These are phyloP conservation scores for Suillus discolor DNA, from an alignment of 768 basidiomycete genomes.

Conservation along the genomic window DNA sequence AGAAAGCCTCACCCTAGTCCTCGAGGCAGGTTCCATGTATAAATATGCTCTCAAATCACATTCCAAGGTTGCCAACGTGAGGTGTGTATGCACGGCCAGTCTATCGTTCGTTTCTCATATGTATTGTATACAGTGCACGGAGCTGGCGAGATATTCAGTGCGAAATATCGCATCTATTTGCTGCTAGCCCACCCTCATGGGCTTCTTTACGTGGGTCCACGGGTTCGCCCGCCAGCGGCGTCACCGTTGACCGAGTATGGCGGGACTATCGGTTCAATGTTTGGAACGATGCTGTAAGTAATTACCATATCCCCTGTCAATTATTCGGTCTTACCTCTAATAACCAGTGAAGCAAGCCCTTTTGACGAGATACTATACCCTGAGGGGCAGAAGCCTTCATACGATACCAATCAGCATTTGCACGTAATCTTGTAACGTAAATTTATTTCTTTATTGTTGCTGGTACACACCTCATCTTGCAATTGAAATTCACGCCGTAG, in stretches of 20 bases:
- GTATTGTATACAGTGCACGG: slow-evolving; percentile 47
- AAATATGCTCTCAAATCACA: slow-evolving; percentile 68
- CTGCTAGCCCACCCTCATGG: slow-evolving; percentile 36
- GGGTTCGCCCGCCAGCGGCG: slow-evolving; percentile 47
- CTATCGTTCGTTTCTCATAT: slow-evolving; percentile 8
- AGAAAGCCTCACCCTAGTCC: slow-evolving; percentile 65
- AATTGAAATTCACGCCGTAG: slow-evolving; percentile 10
- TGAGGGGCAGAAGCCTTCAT: slow-evolving; percentile 23
- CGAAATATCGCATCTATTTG: slow-evolving; percentile 62
- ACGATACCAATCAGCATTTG: slow-evolving; percentile 24
- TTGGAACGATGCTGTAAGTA: slow-evolving; percentile 53
- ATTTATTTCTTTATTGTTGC: slow-evolving; percentile 23
- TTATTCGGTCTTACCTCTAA: slow-evolving; percentile 8
- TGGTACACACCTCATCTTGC: slow-evolving; percentile 14
- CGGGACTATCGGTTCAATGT: slow-evolving; percentile 65
- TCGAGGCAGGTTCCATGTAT: slow-evolving; percentile 71
- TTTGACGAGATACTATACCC: slow-evolving; percentile 24
- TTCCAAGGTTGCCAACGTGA: slow-evolving; percentile 68
- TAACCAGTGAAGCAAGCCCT: slow-evolving; percentile 22
- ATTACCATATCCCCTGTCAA: slow-evolving; percentile 1
- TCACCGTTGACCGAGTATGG: slow-evolving; percentile 69
- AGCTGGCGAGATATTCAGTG: slow-evolving; percentile 69
- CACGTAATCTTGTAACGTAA: slow-evolving; percentile 36
- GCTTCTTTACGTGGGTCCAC: slow-evolving; percentile 33
- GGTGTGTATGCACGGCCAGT: slow-evolving; percentile 43